phyloP scores from a whole-genome alignment of 192 early-diverging fungal species.

The Mortierella antarctica region DNA sequence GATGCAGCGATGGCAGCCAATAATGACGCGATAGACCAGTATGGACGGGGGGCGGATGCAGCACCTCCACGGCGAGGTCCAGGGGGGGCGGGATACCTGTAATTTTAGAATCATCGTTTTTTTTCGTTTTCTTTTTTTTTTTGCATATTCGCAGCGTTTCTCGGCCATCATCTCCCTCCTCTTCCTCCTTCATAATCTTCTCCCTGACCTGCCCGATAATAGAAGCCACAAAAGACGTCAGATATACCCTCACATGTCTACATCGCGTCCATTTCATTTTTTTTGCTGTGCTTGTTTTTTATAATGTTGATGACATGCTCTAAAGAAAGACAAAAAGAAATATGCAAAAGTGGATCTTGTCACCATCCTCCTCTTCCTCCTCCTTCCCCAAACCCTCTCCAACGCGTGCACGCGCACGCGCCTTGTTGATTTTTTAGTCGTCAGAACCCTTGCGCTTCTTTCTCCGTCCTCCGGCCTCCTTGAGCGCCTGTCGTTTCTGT shows the following conservation, averaged over 20 bases:
- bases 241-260: not conserved
- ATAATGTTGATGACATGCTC: no score
- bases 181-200: no score
- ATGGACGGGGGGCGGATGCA: constrained; percentile 6
- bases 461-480: constrained; percentile 52
- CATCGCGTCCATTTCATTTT: no score
- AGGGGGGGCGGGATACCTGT: constrained; percentile 15
- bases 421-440: constrained; percentile 10
- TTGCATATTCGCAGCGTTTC: no score
- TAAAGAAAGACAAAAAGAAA: not conserved
- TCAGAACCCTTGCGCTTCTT: constrained; percentile 45
- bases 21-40: not conserved
- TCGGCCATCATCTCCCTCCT: no score
- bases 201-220: no score
- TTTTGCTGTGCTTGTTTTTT: no score
- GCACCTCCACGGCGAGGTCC: not conserved
- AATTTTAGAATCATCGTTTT: not conserved
- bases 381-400: not conserved
- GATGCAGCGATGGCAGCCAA: constrained; percentile 25
- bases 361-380: no score
- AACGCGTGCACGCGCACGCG: not conserved
- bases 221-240: not conserved
- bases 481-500: constrained; percentile 47
- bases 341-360: not conserved
- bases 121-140: not conserved